Percentiles rank a stretch among this genome's conserved stretches.
Conservation (phyloP, 495 filamentous ascomycete species). For the Penicillium silybi region DNA sequence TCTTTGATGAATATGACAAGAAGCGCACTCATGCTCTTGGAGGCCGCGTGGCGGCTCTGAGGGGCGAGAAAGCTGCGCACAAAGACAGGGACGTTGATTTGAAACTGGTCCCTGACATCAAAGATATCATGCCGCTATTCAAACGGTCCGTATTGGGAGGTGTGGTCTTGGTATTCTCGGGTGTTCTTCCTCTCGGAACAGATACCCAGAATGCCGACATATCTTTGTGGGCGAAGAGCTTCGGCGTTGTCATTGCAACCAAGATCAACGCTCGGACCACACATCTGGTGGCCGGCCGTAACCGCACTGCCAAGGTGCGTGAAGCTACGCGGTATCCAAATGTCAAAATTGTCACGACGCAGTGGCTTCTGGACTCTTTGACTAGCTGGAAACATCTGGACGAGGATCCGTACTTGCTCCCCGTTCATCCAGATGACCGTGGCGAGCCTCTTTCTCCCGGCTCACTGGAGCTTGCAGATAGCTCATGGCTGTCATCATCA, state of each 20-base stretch:
- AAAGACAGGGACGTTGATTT: constrained; percentile 57
- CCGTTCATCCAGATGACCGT: constrained; percentile 60
- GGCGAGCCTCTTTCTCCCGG: constrained; percentile 36
- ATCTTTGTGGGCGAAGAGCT: constrained; percentile 75
- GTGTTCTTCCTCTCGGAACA: constrained; percentile 76
- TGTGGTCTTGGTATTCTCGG: constrained; percentile 77
- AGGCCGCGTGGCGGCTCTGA: constrained; percentile 56
- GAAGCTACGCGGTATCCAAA: constrained; percentile 67
- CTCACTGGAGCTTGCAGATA: constrained; percentile 32
- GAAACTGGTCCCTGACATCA: constrained; percentile 77
- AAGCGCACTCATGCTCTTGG: constrained; percentile 46
- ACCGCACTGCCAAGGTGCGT: constrained; percentile 84
- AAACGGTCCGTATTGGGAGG: constrained; percentile 68
- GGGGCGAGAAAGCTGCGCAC: constrained; percentile 47
- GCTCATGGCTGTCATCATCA: constrained; percentile 37
- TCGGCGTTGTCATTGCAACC: constrained; percentile 70
- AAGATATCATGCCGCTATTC: constrained; percentile 70
- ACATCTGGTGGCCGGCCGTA: constrained; percentile 67
- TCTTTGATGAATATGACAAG: constrained; percentile 76
- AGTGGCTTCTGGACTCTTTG: constrained; percentile 83
- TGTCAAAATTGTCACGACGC: constrained; percentile 84
- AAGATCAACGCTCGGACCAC: constrained; percentile 57
- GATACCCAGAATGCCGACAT: constrained; percentile 77
- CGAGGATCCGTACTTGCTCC: constrained; percentile 69
- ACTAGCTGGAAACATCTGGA: constrained; percentile 71